Conservation (phyloP, 768 basidiomycete species). For the Mrakia gelida region DNA sequence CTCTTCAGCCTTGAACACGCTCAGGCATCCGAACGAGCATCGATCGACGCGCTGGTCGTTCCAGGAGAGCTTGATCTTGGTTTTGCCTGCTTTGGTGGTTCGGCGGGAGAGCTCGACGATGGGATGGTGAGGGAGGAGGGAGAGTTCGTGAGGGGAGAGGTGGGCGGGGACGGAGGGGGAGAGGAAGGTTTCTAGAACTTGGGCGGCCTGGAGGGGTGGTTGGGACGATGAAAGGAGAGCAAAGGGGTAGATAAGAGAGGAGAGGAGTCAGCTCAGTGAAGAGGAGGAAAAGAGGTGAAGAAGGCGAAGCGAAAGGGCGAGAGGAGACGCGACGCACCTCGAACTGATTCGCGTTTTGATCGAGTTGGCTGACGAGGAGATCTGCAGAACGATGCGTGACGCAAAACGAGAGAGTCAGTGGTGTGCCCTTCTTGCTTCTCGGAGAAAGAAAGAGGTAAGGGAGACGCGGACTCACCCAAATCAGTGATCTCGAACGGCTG, state of each 20-base stretch:
- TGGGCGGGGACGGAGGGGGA: constrained; percentile 11
- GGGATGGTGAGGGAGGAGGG: constrained; percentile 6
- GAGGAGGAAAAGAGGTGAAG: background rate
- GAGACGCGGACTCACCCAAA: background rate
- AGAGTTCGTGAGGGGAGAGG: constrained; percentile 14
- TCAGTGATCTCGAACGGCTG: constrained; percentile 15
- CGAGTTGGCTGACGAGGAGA: constrained; percentile 13
- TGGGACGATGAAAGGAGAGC: too few relatives aligned
- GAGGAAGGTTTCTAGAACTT: constrained; percentile 23
- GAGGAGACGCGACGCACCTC: background rate
- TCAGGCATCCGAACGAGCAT: constrained; percentile 27
- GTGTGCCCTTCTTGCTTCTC: too few relatives aligned
- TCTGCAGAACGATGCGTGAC: background rate
- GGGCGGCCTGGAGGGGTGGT: constrained; percentile 12
- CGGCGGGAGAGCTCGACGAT: constrained; percentile 31
- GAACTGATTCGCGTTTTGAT: background rate
- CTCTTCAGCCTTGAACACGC: constrained; percentile 19
- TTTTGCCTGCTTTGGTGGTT: constrained; percentile 28
- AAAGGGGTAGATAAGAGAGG: background rate
- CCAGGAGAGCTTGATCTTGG: constrained; percentile 29
- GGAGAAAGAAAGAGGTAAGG: too few relatives aligned
- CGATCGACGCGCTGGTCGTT: constrained; percentile 22
- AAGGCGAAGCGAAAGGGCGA: background rate
- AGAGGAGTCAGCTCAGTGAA: background rate
- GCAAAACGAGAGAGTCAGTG: background rate